Evolutionary conservation across 441 rosid genomes (phyloP).

Genomic region (Corymbia calophylla): DNA sequence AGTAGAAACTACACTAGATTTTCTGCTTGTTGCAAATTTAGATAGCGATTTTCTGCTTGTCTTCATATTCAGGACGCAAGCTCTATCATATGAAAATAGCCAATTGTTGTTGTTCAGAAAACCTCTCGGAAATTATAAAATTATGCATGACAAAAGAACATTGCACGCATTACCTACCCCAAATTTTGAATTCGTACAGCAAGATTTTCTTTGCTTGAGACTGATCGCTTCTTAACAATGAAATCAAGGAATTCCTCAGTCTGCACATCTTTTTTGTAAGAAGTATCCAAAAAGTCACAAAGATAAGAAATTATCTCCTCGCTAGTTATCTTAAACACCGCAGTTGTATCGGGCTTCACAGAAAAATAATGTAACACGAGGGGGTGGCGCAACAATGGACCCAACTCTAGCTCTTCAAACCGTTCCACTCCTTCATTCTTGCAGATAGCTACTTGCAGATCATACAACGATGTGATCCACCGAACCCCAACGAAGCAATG

Average conservation of each 20-base stretch:
- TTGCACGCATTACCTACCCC: slow-evolving; percentile 43
- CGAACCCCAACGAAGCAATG: slow-evolving; percentile 85
- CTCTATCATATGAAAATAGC: neutral
- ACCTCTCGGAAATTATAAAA: neutral
- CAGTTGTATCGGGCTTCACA: slow-evolving; percentile 23
- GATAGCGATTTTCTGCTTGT: neutral
- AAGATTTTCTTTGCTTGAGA: slow-evolving; percentile 57
- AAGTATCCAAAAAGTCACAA: slow-evolving; percentile 33
- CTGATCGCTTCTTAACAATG: slow-evolving; percentile 49
- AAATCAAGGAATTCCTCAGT: slow-evolving; percentile 63
- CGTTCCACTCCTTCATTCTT: slow-evolving; percentile 60
- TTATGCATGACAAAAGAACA: neutral
- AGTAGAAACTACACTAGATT: neutral
- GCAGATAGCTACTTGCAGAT: slow-evolving; percentile 80
- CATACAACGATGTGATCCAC: slow-evolving; percentile 68
- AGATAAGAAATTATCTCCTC: slow-evolving; percentile 58
- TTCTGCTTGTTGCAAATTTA: neutral
- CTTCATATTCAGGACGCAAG: neutral
- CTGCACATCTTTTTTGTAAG: slow-evolving; percentile 27
- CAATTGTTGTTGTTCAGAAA: neutral
- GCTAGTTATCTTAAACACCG: slow-evolving; percentile 51
- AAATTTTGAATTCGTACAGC: slow-evolving; percentile 77
- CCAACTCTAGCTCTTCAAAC: slow-evolving; percentile 73
- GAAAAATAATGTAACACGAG: slow-evolving; percentile 74
- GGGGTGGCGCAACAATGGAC: slow-evolving; percentile 72